Evolutionary conservation across 1,284 basidiomycete genomes (phyloP), one percentile per base, ranked within the genome.

Genomic region (Ceratobasidium sp.): DNA sequence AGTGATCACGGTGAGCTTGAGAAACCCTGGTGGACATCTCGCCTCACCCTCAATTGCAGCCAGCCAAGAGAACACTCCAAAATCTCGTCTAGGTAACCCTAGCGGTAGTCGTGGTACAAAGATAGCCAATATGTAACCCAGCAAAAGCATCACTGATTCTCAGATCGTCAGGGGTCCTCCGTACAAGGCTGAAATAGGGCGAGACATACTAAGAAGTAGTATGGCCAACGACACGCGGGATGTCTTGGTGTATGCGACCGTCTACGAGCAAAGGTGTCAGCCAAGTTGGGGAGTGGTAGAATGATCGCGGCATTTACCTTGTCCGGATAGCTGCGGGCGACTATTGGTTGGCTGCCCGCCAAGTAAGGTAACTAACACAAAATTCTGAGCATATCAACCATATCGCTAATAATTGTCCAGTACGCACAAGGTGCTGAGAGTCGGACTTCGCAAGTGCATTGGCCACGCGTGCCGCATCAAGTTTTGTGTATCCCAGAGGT

Each of bases 51-150:
- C 73, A 27, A 76, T 76, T 16, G 62, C 73, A 20, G 76, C 67
- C 3, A 77, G 66, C 65, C 76, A 77, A 23, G 76, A 77, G 55
- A 68, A 70, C 20, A 77, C 76, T 23, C 76, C 76, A 57, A 77
- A 77, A 18, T 77, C 76, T 41, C 76, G 65, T 38, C 65, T 50
- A 2, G 76, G 76, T 12, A 77, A 46, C 18, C 76, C 76, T 2
- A 77, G 66, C 5, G 76, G 76, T 1, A 77, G 57, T 7, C 76
- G 38, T 14, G 76, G 76, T n/a, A 77, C 76, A 30, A 77, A 77
- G n/a, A 69, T 69, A 60, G 76, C 76, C 8, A 70, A 66, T 6
- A 70, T 27, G 35, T 77, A 77, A 27, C 76, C 76, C 27, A 77
- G 20, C n/a, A 77, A 20, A 5, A 77, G 44, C 55, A 77, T 77